Conservation (phyloP, 2,329 filamentous ascomycete species). For the Aspergillus novofumigatus region DNA sequence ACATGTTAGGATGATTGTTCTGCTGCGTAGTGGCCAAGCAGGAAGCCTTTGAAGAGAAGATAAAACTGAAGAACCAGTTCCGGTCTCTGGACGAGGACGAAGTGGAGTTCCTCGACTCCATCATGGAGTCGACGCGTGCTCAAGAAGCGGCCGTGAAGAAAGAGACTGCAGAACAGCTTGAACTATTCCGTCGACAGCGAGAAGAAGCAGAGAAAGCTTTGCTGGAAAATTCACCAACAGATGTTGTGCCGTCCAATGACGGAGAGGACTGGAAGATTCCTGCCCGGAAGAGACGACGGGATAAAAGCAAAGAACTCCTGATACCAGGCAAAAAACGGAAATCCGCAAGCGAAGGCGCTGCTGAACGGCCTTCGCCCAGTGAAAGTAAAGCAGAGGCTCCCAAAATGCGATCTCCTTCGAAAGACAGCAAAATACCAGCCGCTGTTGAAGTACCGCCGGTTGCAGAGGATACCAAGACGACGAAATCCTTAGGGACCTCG, state of each 20-base stretch:
- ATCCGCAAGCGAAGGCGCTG: slow-evolving; percentile 24
- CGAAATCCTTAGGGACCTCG: not conserved
- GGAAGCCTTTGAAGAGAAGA: slow-evolving; percentile 50
- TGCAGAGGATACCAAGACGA: not conserved
- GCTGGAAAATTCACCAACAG: slow-evolving; percentile 34
- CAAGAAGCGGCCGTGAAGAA: slow-evolving; percentile 55
- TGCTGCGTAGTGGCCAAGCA: slow-evolving; percentile 42
- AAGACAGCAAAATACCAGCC: not conserved
- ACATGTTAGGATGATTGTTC: slow-evolving; percentile 38
- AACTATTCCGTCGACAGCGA: slow-evolving; percentile 55
- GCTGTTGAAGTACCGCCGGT: not conserved
- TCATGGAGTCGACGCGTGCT: slow-evolving; percentile 54
- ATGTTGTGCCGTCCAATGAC: slow-evolving; percentile 28
- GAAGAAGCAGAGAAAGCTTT: slow-evolving; percentile 55
- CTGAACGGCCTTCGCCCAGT: slow-evolving; percentile 5
- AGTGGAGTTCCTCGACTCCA: slow-evolving; percentile 51
- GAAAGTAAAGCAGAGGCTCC: slow-evolving; percentile 3
- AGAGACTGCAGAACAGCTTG: slow-evolving; percentile 57
- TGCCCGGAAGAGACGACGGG: slow-evolving; percentile 51
- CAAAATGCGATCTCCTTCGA: not conserved
- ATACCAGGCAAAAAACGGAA: slow-evolving; percentile 42
- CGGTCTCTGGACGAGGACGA: slow-evolving; percentile 50
- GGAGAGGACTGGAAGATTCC: slow-evolving; percentile 48
- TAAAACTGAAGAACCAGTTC: slow-evolving; percentile 49
- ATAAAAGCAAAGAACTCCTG: slow-evolving; percentile 40